phyloP scores from a whole-genome alignment of 139 green algal genomes.

The Chlamydomonas applanata region DNA sequence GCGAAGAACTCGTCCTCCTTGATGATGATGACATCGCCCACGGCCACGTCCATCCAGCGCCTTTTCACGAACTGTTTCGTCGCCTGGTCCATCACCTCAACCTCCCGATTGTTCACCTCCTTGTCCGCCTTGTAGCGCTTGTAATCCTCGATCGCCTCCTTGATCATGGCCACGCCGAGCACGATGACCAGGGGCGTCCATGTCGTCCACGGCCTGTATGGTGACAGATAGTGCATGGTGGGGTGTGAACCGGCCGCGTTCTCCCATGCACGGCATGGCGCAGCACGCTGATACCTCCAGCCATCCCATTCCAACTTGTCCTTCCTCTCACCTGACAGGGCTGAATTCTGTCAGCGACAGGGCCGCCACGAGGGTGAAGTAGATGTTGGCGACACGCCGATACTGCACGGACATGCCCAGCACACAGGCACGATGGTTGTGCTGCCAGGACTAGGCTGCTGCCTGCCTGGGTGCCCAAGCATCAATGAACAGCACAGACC shows the following conservation, averaged over 20 bases:
- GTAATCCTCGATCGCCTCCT: conserved; percentile 76
- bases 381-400: conserved; percentile 76
- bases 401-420: background rate
- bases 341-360: conserved; percentile 66
- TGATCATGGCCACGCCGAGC: conserved; percentile 73
- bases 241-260: no score
- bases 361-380: conserved; percentile 73
- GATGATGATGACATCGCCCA: conserved; percentile 65
- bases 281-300: background rate
- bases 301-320: background rate
- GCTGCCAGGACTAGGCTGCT: no score
- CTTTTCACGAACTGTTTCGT: conserved; percentile 21
- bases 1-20: conserved; percentile 72
- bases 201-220: conserved; percentile 51
- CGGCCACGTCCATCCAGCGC: conserved; percentile 59
- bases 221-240: no score
- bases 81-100: conserved; percentile 51
- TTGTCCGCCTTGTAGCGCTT: conserved; percentile 73
- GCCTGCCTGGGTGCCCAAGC: background rate
- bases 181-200: conserved; percentile 70
- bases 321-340: conserved; percentile 36
- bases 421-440: background rate
- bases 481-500: background rate
- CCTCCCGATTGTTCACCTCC: conserved; percentile 60
- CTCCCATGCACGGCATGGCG: background rate